Evolutionary conservation across 108 stramenopile species (phyloP).

Genomic region (Nannochloropsis salina): DNA sequence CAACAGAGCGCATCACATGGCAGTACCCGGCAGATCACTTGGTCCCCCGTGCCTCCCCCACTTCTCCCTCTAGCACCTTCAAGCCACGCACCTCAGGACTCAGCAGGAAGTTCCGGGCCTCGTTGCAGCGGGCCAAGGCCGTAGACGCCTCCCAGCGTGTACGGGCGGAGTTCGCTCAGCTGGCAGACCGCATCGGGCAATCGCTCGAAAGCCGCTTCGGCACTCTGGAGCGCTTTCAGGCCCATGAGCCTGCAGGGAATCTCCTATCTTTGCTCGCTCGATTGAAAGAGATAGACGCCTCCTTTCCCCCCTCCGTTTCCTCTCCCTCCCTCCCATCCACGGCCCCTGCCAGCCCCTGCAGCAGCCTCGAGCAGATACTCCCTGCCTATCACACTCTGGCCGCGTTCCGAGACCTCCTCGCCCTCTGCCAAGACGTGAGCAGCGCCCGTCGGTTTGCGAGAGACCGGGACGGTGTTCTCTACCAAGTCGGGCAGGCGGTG

Average conservation of each 20-base stretch:
- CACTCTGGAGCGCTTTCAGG: not conserved
- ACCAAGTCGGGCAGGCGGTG: not conserved
- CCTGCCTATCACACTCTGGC: not conserved
- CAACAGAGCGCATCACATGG: not conserved
- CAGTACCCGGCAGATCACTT: slow-evolving; percentile 16
- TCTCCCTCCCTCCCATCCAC: not conserved
- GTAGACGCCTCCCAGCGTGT: slow-evolving; percentile 10
- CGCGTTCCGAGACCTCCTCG: not conserved
- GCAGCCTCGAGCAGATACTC: not conserved
- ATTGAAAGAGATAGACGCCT: not conserved
- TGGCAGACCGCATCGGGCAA: not conserved
- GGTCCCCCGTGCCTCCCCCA: not conserved
- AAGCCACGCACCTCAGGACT: not conserved
- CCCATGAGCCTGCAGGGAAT: not conserved
- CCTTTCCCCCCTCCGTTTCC: not conserved
- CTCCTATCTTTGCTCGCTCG: not conserved
- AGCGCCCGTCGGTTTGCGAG: not conserved
- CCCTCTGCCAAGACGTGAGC: not conserved
- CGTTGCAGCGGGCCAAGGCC: not conserved
- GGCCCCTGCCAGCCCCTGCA: not conserved
- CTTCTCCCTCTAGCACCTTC: not conserved
- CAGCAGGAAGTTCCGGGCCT: not conserved
- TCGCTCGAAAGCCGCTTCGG: not conserved
- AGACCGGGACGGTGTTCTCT: not conserved
- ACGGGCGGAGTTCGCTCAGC: not conserved